Evolutionary conservation across 139 green algal species (phyloP).

Genomic region (Yamagishiella unicocca): DNA sequence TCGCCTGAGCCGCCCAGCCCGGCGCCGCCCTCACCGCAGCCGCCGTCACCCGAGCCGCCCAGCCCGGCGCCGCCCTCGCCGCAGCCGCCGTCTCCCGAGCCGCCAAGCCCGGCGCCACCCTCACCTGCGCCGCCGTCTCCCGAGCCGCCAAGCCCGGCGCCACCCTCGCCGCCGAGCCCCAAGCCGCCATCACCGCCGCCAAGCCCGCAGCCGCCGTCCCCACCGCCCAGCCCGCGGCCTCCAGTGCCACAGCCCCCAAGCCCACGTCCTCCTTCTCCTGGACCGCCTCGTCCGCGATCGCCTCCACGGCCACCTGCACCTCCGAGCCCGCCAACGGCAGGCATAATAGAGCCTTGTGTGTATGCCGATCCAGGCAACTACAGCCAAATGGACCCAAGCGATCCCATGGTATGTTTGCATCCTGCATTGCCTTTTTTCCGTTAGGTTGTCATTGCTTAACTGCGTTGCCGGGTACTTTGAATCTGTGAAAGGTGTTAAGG

Average conservation of each 20-base stretch:
- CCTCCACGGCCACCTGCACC: background rate
- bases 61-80: too few species aligned
- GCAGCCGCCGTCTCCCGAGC: too few species aligned
- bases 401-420: background rate
- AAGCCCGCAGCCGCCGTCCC: background rate
- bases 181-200: background rate
- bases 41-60: too few species aligned
- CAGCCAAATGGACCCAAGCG: background rate
- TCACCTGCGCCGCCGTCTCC: too few species aligned
- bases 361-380: background rate
- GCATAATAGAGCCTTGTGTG: background rate
- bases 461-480: background rate
- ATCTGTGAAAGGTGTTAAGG: background rate
- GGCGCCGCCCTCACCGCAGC: too few species aligned
- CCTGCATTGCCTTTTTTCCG: background rate
- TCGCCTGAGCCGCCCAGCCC: too few species aligned
- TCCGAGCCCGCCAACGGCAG: background rate
- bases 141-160: too few species aligned
- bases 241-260: background rate
- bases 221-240: background rate
- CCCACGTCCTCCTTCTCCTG: background rate
- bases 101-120: background rate
- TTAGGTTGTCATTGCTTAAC: background rate
- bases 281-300: background rate
- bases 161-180: background rate